phyloP scores from a whole-genome alignment of 805 yeast species.

The Zygotorulaspora florentina region DNA sequence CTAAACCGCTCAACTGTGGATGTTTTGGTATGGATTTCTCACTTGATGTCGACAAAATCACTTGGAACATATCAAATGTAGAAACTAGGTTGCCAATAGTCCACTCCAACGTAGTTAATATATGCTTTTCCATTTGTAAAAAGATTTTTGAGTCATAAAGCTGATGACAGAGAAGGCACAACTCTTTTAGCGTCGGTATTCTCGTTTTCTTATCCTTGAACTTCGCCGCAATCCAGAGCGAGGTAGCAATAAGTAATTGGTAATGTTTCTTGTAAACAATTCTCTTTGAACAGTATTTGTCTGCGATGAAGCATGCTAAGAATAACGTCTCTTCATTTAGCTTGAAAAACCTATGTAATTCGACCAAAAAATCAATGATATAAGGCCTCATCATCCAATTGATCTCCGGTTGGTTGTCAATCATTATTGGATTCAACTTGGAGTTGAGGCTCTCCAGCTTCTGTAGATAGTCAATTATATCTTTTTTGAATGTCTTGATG shows the following conservation, averaged over 20 bases:
- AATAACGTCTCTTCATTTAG: constrained; percentile 63
- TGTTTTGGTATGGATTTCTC: constrained; percentile 5
- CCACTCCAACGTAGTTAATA: constrained; percentile 71
- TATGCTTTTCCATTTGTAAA: constrained; percentile 76
- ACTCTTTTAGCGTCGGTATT: constrained; percentile 62
- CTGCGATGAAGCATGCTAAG: constrained; percentile 66
- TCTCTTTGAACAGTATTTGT: constrained; percentile 78
- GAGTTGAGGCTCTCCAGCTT: constrained; percentile 32
- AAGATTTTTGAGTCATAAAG: constrained; percentile 60
- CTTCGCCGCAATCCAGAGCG: constrained; percentile 86
- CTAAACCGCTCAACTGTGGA: constrained; percentile 24
- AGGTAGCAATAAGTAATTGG: constrained; percentile 79
- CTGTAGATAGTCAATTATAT: constrained; percentile 40
- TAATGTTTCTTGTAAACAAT: constrained; percentile 76
- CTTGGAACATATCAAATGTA: constrained; percentile 17
- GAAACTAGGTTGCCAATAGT: constrained; percentile 29
- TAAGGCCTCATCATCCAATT: constrained; percentile 75
- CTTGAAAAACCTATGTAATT: constrained; percentile 55
- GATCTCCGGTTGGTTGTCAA: constrained; percentile 82
- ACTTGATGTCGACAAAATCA: constrained; percentile 7
- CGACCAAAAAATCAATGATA: constrained; percentile 72
- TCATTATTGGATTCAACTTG: constrained; percentile 48
- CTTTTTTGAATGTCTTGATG: constrained; percentile 41
- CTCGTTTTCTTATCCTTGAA: constrained; percentile 61
- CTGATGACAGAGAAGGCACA: constrained; percentile 61